phyloP scores from a whole-genome alignment of 2,329 filamentous ascomycete genomes.

The Diplodia seriata region DNA sequence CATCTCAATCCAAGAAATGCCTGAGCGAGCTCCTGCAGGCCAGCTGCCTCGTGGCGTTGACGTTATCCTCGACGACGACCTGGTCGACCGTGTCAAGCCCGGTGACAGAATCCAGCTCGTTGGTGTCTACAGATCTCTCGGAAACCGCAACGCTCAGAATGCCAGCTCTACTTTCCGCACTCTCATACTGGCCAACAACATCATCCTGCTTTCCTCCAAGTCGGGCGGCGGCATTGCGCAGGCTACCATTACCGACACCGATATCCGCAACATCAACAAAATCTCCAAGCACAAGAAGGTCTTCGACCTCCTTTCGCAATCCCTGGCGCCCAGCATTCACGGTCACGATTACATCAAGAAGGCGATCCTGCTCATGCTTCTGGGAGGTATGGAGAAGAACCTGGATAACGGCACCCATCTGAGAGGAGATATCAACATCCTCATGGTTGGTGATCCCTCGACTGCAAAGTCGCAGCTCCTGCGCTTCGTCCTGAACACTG shows the following conservation, averaged over 20 bases:
- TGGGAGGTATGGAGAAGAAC: conserved; percentile 98
- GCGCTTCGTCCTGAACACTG: conserved; percentile 95
- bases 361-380: conserved; percentile 91
- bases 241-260: conserved; percentile 90
- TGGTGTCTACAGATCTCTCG: conserved; percentile 92
- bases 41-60: conserved; percentile 95
- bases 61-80: conserved; percentile 93
- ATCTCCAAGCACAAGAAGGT: conserved; percentile 92
- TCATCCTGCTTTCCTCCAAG: conserved; percentile 93
- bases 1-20: conserved; percentile 99
- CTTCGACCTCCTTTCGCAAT: conserved; percentile 91
- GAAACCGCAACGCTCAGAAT: conserved; percentile 89
- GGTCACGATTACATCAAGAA: conserved; percentile 98
- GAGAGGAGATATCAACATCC: conserved; percentile 97
- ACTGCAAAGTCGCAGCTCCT: conserved; percentile 98
- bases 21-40: conserved; percentile 91
- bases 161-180: conserved; percentile 96
- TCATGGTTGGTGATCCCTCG: conserved; percentile 98
- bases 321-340: conserved; percentile 93
- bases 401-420: conserved; percentile 97
- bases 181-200: conserved; percentile 89
- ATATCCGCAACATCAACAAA: conserved; percentile 99
- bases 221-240: conserved; percentile 93
- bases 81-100: conserved; percentile 93
- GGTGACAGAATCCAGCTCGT: conserved; percentile 96